Conservation (phyloP, 345 rosid genomes). For the Arabidopsis arenosa region DNA sequence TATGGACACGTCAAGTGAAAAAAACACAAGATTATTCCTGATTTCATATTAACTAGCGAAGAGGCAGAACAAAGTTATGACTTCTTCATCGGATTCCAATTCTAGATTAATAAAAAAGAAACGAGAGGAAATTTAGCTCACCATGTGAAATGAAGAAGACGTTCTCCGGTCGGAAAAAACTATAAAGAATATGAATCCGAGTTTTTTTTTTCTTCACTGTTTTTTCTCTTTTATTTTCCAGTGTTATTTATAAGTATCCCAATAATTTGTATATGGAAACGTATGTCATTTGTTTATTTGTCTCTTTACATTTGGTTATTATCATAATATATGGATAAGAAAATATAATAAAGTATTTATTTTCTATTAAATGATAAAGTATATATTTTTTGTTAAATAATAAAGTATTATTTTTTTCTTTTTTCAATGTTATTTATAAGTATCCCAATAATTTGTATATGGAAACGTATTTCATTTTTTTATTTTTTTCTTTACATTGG, state of each 20-base stretch:
- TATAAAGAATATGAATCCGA: slow-evolving; percentile 8
- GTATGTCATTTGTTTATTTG: slow-evolving; percentile 32
- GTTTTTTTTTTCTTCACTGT: not conserved
- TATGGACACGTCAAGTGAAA: not conserved
- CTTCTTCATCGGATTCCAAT: not conserved
- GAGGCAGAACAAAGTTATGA: not conserved
- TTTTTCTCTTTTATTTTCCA: slow-evolving; percentile 15
- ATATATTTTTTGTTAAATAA: too few relatives aligned
- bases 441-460: too few relatives aligned
- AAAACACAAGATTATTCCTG: not conserved
- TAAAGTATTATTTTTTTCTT: too few relatives aligned
- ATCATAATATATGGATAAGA: not conserved
- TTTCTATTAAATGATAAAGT: too few relatives aligned
- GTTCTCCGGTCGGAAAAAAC: not conserved
- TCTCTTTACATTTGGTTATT: not conserved
- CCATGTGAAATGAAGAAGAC: slow-evolving; percentile 8
- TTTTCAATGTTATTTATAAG: too few relatives aligned
- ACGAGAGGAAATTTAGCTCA: too few relatives aligned
- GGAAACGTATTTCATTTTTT: too few relatives aligned
- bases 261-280: slow-evolving; percentile 9
- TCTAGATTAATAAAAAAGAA: not conserved
- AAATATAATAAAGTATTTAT: not conserved
- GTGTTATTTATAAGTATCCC: slow-evolving; percentile 37
- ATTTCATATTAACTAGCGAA: not conserved
- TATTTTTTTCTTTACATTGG: too few relatives aligned